A percentile compares a stretch with the other conserved stretches of the same genome.
Conservation (phyloP, 345 rosid species). For the Citrus glauca region DNA sequence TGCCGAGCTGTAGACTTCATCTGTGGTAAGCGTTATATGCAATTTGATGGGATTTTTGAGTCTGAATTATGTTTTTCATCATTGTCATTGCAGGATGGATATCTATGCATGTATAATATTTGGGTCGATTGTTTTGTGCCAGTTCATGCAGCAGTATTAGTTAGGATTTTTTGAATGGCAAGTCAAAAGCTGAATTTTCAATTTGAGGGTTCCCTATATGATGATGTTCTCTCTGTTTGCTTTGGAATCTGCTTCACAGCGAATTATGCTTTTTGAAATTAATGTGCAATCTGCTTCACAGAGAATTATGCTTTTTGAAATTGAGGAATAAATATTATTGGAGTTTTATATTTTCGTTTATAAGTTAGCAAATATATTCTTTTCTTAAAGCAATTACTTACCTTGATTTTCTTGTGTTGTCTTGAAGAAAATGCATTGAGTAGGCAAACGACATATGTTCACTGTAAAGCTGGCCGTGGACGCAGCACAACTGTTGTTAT, state of each 20-base stretch:
- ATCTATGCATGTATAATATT: neutral
- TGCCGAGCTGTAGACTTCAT: constrained; percentile 87
- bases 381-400: neutral
- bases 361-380: neutral
- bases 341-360: neutral
- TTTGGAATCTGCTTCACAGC: neutral
- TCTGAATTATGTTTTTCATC: neutral
- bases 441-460: constrained; percentile 76
- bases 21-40: constrained; percentile 43
- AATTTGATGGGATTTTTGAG: neutral
- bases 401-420: constrained; percentile 9
- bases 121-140: neutral
- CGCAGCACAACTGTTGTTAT: constrained; percentile 93
- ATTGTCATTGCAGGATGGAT: neutral
- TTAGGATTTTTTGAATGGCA: neutral
- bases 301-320: neutral
- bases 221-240: neutral
- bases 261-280: neutral
- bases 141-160: neutral
- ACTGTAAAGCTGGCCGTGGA: constrained; percentile 99
- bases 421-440: constrained; percentile 54
- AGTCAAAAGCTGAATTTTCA: neutral
- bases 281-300: too few relatives aligned
- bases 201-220: neutral
- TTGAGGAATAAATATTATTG: neutral